Percentiles rank a stretch among this genome's conserved stretches.
phyloP scores from a whole-genome alignment of 2,329 filamentous ascomycete genomes.

The Penicillium sp. region DNA sequence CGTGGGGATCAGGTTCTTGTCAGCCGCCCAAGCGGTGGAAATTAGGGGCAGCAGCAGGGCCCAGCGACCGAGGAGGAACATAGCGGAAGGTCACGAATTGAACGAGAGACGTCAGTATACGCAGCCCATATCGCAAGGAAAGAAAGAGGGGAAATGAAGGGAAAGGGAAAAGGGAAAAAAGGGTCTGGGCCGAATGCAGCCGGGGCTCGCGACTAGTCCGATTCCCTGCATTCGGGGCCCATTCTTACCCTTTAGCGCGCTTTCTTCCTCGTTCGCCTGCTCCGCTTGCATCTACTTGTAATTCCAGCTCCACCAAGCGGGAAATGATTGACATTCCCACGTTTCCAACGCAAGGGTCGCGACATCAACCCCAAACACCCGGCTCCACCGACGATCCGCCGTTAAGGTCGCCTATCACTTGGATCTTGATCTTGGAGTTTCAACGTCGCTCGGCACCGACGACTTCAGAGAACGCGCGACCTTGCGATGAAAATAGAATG shows the following conservation, averaged over 20 bases:
- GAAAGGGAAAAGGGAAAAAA: not conserved
- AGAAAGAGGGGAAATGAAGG: not conserved
- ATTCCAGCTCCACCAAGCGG: not conserved
- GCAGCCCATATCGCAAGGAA: not conserved
- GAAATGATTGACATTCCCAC: not conserved
- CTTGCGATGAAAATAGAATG: not conserved
- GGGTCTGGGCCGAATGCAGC: not conserved
- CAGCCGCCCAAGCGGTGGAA: slow-evolving; percentile 23
- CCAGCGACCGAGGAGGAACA: slow-evolving; percentile 13
- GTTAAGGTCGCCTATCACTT: not conserved
- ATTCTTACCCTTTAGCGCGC: not conserved
- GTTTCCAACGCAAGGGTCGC: not conserved
- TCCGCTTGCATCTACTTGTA: not conserved
- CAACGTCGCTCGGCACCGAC: not conserved
- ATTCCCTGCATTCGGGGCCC: not conserved
- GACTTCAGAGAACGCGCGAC: not conserved
- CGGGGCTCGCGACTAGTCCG: not conserved
- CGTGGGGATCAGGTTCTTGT: slow-evolving; percentile 35
- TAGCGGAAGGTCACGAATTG: not conserved
- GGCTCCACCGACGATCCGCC: not conserved
- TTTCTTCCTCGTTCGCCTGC: not conserved
- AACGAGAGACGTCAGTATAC: not conserved
- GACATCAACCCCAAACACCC: not conserved
- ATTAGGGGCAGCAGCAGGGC: slow-evolving; percentile 21
- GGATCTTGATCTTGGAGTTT: not conserved